A percentile compares a stretch with the other conserved stretches of the same genome.
These are phyloP conservation scores for Pugionium cornutum DNA, from an alignment of 345 rosid species.

Conservation along the genomic window DNA sequence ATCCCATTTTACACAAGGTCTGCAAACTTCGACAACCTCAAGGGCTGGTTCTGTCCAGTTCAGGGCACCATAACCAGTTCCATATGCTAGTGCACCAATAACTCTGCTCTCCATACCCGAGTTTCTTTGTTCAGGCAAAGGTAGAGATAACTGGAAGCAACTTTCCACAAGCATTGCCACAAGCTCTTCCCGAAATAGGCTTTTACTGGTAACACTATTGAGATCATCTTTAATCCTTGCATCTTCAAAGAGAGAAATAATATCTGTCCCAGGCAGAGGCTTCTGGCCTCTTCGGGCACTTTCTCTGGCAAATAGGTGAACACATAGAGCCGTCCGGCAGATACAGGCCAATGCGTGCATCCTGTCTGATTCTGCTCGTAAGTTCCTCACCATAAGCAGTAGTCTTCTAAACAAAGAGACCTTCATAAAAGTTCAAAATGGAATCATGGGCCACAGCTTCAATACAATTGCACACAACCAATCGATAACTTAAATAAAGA, in stretches of 20 bases:
- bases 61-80: constrained; percentile 97
- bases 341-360: constrained; percentile 99
- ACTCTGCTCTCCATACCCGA: constrained; percentile 98
- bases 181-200: constrained; percentile 90
- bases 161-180: constrained; percentile 98
- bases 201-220: constrained; percentile 72
- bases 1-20: constrained; percentile 98
- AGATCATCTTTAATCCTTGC: constrained; percentile 87
- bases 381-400: constrained; percentile 95
- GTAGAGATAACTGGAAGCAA: constrained; percentile 96
- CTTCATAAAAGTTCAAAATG: constrained; percentile 49
- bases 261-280: constrained; percentile 93
- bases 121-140: constrained; percentile 88
- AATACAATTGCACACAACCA: constrained; percentile 6
- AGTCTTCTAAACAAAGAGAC: constrained; percentile 91
- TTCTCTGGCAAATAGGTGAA: constrained; percentile 94
- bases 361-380: constrained; percentile 97
- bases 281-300: constrained; percentile 97
- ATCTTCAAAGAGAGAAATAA: constrained; percentile 95
- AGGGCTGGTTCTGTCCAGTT: constrained; percentile 98
- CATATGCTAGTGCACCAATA: constrained; percentile 97
- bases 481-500: background rate
- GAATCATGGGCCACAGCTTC: constrained; percentile 11
- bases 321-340: constrained; percentile 97
- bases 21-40: constrained; percentile 97